Percentiles rank a stretch among this genome's conserved stretches.
Evolutionary conservation across 768 basidiomycete genomes (phyloP).

Genomic region (Phlebiopsis gigantea): DNA sequence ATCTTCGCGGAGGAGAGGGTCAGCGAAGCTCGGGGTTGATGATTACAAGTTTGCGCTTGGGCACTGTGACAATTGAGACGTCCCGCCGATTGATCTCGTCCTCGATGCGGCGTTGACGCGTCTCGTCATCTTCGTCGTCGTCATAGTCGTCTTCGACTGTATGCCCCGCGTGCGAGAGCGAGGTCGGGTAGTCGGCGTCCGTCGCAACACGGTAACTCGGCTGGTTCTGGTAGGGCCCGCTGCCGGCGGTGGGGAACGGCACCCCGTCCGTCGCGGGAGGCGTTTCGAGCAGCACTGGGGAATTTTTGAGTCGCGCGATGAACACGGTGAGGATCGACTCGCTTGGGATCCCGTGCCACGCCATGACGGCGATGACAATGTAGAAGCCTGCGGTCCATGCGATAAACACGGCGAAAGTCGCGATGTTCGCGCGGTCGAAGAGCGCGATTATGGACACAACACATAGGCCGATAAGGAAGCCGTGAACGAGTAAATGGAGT

Average conservation of each 20-base stretch:
- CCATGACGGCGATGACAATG: conserved; percentile 40
- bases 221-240: conserved; percentile 69
- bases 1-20: conserved; percentile 18
- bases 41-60: conserved; percentile 70
- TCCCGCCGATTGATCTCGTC: conserved; percentile 79
- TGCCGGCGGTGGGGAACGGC: conserved; percentile 37
- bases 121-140: conserved; percentile 71
- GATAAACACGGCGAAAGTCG: conserved; percentile 61
- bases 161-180: conserved; percentile 35
- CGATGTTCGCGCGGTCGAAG: conserved; percentile 49
- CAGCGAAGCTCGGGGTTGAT: conserved; percentile 47
- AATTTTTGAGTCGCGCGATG: conserved; percentile 38
- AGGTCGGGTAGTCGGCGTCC: conserved; percentile 36
- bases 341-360: conserved; percentile 55
- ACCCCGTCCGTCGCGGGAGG: conserved; percentile 33
- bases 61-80: conserved; percentile 73
- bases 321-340: conserved; percentile 52
- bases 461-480: conserved; percentile 52
- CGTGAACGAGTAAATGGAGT: conserved; percentile 51
- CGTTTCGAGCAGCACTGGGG: conserved; percentile 32
- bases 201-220: conserved; percentile 48
- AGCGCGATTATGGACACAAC: conserved; percentile 53
- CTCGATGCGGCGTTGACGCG: conserved; percentile 69
- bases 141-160: conserved; percentile 54
- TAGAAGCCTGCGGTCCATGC: conserved; percentile 60